Base-by-base conservation (phyloP, 805 yeast genomes). In the Cyberlindnera euphorbiiphila region DNA sequence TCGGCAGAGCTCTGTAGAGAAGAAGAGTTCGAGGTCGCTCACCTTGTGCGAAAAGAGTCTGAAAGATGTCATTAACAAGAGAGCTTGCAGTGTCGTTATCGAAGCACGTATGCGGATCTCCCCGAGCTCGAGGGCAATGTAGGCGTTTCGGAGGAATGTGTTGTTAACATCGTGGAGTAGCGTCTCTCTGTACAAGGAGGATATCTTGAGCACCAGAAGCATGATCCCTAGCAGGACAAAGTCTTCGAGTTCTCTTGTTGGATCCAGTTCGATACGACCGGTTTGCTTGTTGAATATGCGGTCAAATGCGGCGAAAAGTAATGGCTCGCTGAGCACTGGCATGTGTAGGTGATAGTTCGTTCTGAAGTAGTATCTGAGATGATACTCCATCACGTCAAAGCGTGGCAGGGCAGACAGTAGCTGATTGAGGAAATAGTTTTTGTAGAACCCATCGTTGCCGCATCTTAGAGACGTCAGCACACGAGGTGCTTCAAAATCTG, bases 31-130 rank as follows among this genome's bases (percentile, higher is more conserved):
- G 24, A 43, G 22, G 7, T 48, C 50, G 10, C 43, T 38, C 26
- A 44, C 46, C 19, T 36, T 45, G 28, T 42, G 43, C 1, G 47
- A 43, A 25, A 48, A 48, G 25, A 45, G 37, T 20, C 45, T 39
- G 39, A 46, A 46, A 1, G 50, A 43, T 4, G 44, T 46, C 17
- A 48, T 26, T 10, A 48, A 22, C 15, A 48, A 32, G 13, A 47
- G 26, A 2, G 49, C 47, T 39, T 48, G 53, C 5, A 48, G 41
- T 12, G 49, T 39, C 2, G 47, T 26, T 6, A 46, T 32, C 2
- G 50, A 46, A 8, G 53, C 47, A 28, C 53, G 39, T 20, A 35
- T 42, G 35, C 42, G 36, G 21, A 48, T 27, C 25, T 45, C 53
- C 17, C 53, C 53, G 10, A 48, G 42, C 9, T 47, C 53, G 15